These are phyloP conservation scores for Calocybe gambosa DNA, from an alignment of 1,284 basidiomycete genomes.

Conservation along the genomic window DNA sequence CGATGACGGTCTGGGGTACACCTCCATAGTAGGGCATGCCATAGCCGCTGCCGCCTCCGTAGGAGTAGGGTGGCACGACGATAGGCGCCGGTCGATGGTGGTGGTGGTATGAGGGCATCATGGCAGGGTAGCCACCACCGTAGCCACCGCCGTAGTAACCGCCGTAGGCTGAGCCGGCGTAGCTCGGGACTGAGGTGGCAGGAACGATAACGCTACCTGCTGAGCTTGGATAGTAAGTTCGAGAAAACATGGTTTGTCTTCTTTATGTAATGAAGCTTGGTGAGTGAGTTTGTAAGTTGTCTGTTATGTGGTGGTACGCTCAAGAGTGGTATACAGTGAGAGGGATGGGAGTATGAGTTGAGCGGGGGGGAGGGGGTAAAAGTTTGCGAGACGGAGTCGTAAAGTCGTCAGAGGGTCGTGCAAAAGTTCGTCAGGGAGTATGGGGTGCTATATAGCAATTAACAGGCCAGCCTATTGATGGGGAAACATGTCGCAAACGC, in stretches of 20 bases:
- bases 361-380: constrained; percentile 2
- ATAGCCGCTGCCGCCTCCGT: neutral
- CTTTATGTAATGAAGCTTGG: too few species aligned
- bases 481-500: neutral
- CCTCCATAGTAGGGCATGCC: constrained; percentile 19
- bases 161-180: constrained; percentile 1
- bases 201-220: constrained; percentile 22
- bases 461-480: neutral
- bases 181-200: neutral
- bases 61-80: constrained; percentile 1
- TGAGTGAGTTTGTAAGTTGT: too few species aligned
- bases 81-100: constrained; percentile 1
- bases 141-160: constrained; percentile 15
- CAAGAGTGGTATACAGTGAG: too few species aligned
- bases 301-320: too few species aligned
- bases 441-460: neutral
- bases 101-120: constrained; percentile 10
- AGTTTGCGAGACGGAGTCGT: constrained; percentile 18
- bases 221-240: constrained; percentile 22
- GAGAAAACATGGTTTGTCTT: constrained; percentile 16
- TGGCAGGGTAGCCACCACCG: constrained; percentile 15
- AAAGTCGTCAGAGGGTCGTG: constrained; percentile 17
- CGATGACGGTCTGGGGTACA: constrained; percentile 20
- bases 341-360: constrained; percentile 4
- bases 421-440: constrained; percentile 1